phyloP scores from a whole-genome alignment of 768 basidiomycete species.

The Multifurca ochricompacta region DNA sequence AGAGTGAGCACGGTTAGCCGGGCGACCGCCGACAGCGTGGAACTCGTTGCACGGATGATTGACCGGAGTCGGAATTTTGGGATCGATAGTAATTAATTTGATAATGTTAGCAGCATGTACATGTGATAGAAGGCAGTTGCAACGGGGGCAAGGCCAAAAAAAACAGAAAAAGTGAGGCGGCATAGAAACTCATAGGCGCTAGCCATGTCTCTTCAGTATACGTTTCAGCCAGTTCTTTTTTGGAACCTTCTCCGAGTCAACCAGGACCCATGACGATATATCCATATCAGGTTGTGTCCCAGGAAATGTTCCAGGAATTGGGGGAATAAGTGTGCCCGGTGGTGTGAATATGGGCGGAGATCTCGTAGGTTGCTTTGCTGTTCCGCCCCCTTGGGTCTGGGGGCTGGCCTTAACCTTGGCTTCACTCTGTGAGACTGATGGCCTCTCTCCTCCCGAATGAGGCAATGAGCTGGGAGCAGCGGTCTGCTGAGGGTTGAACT shows the following conservation, averaged over 20 bases:
- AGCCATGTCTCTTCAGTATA: background rate
- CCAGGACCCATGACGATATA: background rate
- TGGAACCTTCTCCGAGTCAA: background rate
- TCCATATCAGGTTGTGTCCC: background rate
- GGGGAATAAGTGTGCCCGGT: background rate
- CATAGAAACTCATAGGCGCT: background rate
- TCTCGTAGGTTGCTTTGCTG: background rate
- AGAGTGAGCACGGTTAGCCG: background rate
- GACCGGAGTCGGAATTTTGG: background rate
- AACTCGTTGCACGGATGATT: background rate
- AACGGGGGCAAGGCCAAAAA: background rate
- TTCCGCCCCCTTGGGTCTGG: background rate
- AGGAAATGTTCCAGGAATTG: background rate
- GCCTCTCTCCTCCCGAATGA: background rate
- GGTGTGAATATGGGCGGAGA: background rate
- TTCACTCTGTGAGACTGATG: background rate
- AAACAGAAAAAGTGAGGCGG: background rate
- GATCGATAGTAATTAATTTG: background rate
- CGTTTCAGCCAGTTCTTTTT: background rate
- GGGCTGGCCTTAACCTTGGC: background rate
- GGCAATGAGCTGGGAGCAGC: background rate
- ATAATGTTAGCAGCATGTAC: background rate
- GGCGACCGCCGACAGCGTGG: background rate
- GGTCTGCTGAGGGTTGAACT: background rate
- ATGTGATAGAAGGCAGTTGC: background rate